These are phyloP conservation scores for Xylaria sp. DNA, from an alignment of 2,329 filamentous ascomycete species.

Conservation along the genomic window DNA sequence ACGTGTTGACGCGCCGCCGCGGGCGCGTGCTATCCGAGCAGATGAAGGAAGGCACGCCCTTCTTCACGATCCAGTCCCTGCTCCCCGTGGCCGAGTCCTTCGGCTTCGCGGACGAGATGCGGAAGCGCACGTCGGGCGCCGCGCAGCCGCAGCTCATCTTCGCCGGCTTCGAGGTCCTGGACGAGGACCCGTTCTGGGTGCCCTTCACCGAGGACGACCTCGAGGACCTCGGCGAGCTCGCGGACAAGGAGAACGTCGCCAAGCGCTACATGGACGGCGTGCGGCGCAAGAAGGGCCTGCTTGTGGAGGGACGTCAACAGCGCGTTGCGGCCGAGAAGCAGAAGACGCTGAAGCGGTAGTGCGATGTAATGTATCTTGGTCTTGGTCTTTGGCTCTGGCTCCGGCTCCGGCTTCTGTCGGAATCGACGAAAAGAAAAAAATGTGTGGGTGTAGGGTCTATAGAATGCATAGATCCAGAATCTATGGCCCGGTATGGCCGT, in stretches of 20 bases:
- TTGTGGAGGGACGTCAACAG: slow-evolving; percentile 78
- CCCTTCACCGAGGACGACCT: slow-evolving; percentile 95
- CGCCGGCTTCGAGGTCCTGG: slow-evolving; percentile 87
- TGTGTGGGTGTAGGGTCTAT: too few species aligned
- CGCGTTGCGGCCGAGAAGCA: slow-evolving; percentile 93
- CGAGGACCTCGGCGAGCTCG: slow-evolving; percentile 92
- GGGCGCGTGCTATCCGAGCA: slow-evolving; percentile 88
- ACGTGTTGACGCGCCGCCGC: slow-evolving; percentile 92
- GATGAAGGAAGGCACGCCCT: slow-evolving; percentile 93
- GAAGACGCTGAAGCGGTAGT: slow-evolving; percentile 68
- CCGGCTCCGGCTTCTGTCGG: too few species aligned
- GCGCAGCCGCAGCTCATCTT: slow-evolving; percentile 94
- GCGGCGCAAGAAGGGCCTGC: slow-evolving; percentile 81
- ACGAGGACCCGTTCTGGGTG: slow-evolving; percentile 98
- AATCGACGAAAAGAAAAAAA: too few species aligned
- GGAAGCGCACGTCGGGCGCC: slow-evolving; percentile 88
- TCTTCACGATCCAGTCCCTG: slow-evolving; percentile 89
- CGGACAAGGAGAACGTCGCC: slow-evolving; percentile 93
- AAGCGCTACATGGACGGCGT: slow-evolving; percentile 96
- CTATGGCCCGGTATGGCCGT: background rate
- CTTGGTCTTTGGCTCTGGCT: background rate
- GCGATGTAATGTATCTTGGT: background rate
- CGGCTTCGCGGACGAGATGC: slow-evolving; percentile 94
- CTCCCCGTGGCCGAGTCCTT: slow-evolving; percentile 95
- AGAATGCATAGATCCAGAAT: background rate